Evolutionary conservation across 106 monocot genomes (phyloP), one percentile per base, ranked within the genome.

Genomic region (Ottelia alismoides): DNA sequence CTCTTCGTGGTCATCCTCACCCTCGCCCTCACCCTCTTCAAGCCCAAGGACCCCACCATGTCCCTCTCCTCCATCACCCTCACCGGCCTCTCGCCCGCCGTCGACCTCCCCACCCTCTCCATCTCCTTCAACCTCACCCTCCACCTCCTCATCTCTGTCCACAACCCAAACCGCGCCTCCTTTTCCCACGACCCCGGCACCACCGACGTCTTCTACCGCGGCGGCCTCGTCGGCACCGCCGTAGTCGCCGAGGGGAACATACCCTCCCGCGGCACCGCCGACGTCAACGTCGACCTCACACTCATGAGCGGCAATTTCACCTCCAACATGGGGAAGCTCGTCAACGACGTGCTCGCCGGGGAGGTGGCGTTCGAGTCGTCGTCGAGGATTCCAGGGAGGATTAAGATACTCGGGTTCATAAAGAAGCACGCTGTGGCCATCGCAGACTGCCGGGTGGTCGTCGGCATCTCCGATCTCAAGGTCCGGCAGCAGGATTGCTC

Each of bases 151-250:
- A 51, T 70, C 55, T 47, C 44, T 16, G 70, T 80, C 22, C 16
- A 57, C 71, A 85, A 85, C 76, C 85, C 76, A 27, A 85, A 85
- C 67, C 58, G 60, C 25, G 79, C 70, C 21, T 55, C 80, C 44
- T 76, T 85, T 80, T 11, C 62, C 30, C 58, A 85, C 65, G 62
- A 6, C 45, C 30, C 35, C 26, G 80, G 80, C 51, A 58, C 32
- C 25, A 59, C 76, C 47, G 27, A 7, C 7, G 46, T 85, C 27
- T 19, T 28, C 59, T 85, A 80, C 75, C 52, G 64, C 5, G 65
- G 65, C 1, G 28, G 11, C 28, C 50, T 62, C 26, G 72, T 84
- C 5, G 84, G 84, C 1, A 44, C 69, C 22, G 84, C 76, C 1
- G 62, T 55, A 20, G 68, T 84, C 19, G 69, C 54, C 45, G 72